Evolutionary conservation across 768 basidiomycete genomes (phyloP).

Genomic region (Agaricus subrufescens): DNA sequence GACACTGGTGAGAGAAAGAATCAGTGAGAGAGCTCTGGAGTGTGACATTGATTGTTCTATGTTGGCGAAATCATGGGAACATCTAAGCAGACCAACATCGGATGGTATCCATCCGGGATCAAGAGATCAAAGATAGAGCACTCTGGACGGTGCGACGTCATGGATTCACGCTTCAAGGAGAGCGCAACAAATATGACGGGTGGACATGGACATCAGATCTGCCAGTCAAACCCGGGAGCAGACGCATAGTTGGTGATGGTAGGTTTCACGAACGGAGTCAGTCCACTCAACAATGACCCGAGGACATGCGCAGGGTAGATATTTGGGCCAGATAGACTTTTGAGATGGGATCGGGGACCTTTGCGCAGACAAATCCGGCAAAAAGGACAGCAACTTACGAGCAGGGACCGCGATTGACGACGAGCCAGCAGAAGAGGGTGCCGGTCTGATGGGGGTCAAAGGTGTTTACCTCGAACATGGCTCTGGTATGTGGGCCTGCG

Average conservation of each 20-base stretch:
- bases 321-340: neutral
- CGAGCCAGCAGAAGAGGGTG: conserved; percentile 63
- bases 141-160: no score
- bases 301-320: neutral
- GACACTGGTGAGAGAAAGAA: conserved; percentile 35
- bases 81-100: neutral
- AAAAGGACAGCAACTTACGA: conserved; percentile 43
- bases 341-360: no score
- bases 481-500: conserved; percentile 59
- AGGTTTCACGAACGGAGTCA: no score
- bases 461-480: conserved; percentile 71
- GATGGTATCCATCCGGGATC: no score
- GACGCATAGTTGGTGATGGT: no score
- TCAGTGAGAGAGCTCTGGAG: neutral
- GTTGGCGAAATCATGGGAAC: neutral
- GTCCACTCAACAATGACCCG: neutral
- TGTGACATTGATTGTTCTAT: neutral
- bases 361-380: no score
- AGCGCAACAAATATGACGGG: no score
- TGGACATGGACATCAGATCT: no score
- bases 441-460: conserved; percentile 67
- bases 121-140: no score
- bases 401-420: conserved; percentile 63
- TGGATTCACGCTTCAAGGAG: no score
- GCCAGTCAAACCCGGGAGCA: no score